phyloP scores from a whole-genome alignment of 2,329 filamentous ascomycete species.

The Phaeosphaeriaceae sp. region DNA sequence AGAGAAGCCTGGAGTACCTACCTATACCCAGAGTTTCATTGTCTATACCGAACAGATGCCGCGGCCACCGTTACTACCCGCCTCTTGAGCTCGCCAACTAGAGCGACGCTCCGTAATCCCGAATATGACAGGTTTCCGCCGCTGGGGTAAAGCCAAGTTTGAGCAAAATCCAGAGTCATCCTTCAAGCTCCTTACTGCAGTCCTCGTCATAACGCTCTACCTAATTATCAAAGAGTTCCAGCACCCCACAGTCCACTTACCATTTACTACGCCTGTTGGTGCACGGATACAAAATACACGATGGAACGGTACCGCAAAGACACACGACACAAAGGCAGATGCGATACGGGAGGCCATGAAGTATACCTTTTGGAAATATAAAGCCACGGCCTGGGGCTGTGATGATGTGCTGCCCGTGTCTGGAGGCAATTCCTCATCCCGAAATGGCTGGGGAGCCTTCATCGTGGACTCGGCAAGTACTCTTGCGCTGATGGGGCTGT shows the following conservation, averaged over 20 bases:
- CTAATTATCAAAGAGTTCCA: slow-evolving; percentile 48
- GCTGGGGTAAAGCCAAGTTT: slow-evolving; percentile 47
- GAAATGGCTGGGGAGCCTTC: slow-evolving; percentile 53
- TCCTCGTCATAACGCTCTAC: slow-evolving; percentile 50
- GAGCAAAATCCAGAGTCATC: slow-evolving; percentile 49
- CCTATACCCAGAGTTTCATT: slow-evolving; percentile 23
- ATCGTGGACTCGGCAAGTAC: slow-evolving; percentile 52
- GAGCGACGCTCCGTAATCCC: slow-evolving; percentile 10
- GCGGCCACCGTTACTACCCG: slow-evolving; percentile 19
- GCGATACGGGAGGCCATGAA: slow-evolving; percentile 49
- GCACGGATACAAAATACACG: slow-evolving; percentile 42
- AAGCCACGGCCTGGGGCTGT: slow-evolving; percentile 48
- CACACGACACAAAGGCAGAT: slow-evolving; percentile 42
- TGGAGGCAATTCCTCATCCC: slow-evolving; percentile 41
- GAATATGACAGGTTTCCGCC: slow-evolving; percentile 45
- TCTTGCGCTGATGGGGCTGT: slow-evolving; percentile 51
- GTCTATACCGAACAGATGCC: slow-evolving; percentile 29
- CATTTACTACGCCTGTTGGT: slow-evolving; percentile 20
- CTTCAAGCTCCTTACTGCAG: slow-evolving; percentile 50
- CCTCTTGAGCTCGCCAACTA: slow-evolving; percentile 23
- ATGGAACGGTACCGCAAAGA: slow-evolving; percentile 45
- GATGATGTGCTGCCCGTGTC: slow-evolving; percentile 50
- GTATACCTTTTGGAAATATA: slow-evolving; percentile 50
- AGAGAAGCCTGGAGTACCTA: background rate
- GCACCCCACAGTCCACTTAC: slow-evolving; percentile 33